Percentiles rank a stretch among this genome's conserved stretches.
Evolutionary conservation across 352 stramenopile genomes (phyloP).

Genomic region (Globisporangium spinosum): DNA sequence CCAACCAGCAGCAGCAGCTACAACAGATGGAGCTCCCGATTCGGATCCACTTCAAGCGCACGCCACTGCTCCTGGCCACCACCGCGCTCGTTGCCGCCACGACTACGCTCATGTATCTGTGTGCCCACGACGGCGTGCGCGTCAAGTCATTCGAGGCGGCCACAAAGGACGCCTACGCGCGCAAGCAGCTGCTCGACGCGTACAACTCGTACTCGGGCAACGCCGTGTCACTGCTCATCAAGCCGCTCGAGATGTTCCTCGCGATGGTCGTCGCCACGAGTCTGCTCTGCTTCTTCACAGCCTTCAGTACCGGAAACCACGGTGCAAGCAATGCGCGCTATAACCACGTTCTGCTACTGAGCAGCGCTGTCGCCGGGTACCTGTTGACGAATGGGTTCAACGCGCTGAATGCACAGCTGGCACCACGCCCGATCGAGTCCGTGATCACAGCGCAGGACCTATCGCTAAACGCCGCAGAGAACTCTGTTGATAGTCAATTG

Average conservation of each 20-base stretch:
- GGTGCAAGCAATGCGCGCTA: constrained; percentile 20
- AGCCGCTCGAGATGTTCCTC: constrained; percentile 10
- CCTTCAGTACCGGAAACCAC: background rate
- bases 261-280: constrained; percentile 5
- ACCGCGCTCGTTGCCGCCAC: background rate
- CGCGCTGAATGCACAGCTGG: constrained; percentile 8
- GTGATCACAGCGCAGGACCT: constrained; percentile 1
- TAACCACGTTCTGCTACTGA: background rate
- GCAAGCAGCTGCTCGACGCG: constrained; percentile 8
- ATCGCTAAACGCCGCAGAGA: background rate
- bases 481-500: background rate
- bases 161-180: constrained; percentile 1
- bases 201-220: constrained; percentile 15
- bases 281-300: constrained; percentile 10
- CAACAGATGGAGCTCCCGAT: background rate
- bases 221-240: constrained; percentile 1
- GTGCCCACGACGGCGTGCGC: background rate
- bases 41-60: background rate
- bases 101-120: background rate
- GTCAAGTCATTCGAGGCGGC: constrained; percentile 1
- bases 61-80: background rate
- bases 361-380: background rate
- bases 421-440: background rate
- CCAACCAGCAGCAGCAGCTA: background rate
- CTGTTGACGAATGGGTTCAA: constrained; percentile 10